Base-by-base conservation (phyloP, 495 filamentous ascomycete genomes). In the Parathielavia appendiculata region DNA sequence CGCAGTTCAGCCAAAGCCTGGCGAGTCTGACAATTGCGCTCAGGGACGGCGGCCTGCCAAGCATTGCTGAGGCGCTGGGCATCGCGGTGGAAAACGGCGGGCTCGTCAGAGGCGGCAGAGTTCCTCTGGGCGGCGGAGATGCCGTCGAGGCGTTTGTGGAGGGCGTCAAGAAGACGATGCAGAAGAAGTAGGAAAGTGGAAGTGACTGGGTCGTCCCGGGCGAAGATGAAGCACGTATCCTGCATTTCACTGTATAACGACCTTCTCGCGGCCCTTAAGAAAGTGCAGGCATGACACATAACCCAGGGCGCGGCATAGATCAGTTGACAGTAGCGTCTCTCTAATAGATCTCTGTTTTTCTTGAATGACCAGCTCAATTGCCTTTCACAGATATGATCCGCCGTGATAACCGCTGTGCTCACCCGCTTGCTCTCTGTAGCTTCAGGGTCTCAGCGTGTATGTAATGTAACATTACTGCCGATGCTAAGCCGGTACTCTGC, bases 121-220 rank as follows among this genome's bases (percentile, higher is more conserved):
- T 95, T 71, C 90, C 91, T 6, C 71, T 95, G n/a, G 90, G 90
- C 55, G 92, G 91, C 53, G 88, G 87, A 34, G 87, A 93, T 65
- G 91, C 91, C 23, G 85, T 98, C 4, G 87, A 95, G 72, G 88
- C 87, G 10, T 98, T 97, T 73, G 77, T 98, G 35, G 81, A 90
- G 56, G 95, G 92, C 12, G 82, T 97, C 32, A 91, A 87, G 78
- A 83, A 81, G 75, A 83, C 83, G 35, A 85, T 93, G 8, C 77
- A 89, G 69, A 74, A 82, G 66, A 67, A 76, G 56, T 70, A 57
- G 30, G 26, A 36, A 34, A 40, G 17, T 32, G 22, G 16, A 36
- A 19, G 4, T 6, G 39, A 23, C 3, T 10, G 13, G 1, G 9
- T n/a, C n/a, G 35, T 12, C 45, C 7, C 3, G 10, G 45, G 4